phyloP scores from a whole-genome alignment of 2,329 filamentous ascomycete genomes.

The Aspergillus pseudoterreus region DNA sequence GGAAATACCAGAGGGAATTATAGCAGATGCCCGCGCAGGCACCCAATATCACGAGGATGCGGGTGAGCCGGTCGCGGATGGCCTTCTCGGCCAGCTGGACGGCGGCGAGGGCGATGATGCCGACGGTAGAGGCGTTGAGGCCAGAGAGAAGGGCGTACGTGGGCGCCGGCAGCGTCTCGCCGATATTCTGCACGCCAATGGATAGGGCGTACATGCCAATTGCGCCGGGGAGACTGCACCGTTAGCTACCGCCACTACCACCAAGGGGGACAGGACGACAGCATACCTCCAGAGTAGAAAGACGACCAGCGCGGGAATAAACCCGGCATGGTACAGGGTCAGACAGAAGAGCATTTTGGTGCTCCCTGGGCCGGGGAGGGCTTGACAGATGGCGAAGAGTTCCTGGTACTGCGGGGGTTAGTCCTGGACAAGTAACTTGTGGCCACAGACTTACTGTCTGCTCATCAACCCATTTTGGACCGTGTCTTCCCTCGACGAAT shows the following conservation, averaged over 20 bases:
- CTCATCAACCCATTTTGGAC: conserved; percentile 64
- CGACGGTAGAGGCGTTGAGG: conserved; percentile 68
- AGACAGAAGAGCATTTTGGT: conserved; percentile 72
- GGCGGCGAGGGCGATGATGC: conserved; percentile 67
- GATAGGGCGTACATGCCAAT: conserved; percentile 67
- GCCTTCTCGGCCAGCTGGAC: conserved; percentile 65
- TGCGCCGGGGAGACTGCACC: conserved; percentile 60
- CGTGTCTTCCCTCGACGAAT: conserved; percentile 51
- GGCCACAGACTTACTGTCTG: conserved; percentile 41
- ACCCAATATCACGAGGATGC: conserved; percentile 61
- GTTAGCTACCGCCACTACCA: too few species aligned
- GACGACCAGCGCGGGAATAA: conserved; percentile 54
- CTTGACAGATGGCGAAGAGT: conserved; percentile 66
- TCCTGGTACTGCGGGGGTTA: conserved; percentile 60
- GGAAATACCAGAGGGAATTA: conserved; percentile 73
- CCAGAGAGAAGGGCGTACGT: conserved; percentile 69
- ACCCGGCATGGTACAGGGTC: conserved; percentile 59
- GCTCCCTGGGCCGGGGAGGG: conserved; percentile 63
- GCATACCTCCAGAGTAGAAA: conserved; percentile 62
- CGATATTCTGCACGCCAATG: conserved; percentile 60
- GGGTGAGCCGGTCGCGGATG: conserved; percentile 61
- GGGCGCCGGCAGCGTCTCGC: conserved; percentile 54
- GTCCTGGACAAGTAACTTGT: not conserved
- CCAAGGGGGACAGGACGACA: too few species aligned
- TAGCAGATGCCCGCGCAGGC: conserved; percentile 65